Conservation (phyloP, 2,329 filamentous ascomycete genomes). For the Triangularia verruculosa region DNA sequence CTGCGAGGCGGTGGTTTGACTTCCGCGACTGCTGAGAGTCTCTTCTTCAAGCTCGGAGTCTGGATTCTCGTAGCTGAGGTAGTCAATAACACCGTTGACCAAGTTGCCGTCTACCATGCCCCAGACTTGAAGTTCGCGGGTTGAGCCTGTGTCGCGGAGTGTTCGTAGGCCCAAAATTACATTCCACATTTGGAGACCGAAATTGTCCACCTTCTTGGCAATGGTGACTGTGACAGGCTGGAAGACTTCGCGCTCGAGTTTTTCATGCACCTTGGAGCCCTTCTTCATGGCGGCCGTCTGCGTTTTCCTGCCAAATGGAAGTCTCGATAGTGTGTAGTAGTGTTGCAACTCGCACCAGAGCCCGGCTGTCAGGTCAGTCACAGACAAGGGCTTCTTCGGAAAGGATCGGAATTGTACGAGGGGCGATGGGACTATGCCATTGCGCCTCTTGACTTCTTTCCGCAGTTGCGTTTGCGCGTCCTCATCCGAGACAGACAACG, state of each 20-base stretch:
- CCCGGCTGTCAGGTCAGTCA: constrained; percentile 83
- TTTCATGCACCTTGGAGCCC: constrained; percentile 76
- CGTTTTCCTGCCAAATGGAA: constrained; percentile 65
- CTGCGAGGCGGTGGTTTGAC: constrained; percentile 31
- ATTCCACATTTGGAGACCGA: constrained; percentile 86
- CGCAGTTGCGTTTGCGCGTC: neutral
- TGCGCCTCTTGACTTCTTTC: constrained; percentile 27
- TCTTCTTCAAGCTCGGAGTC: constrained; percentile 67
- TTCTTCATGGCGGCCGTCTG: constrained; percentile 79
- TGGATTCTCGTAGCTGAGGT: constrained; percentile 74
- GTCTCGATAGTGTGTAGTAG: constrained; percentile 76
- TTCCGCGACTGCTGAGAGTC: constrained; percentile 39
- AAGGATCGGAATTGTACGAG: constrained; percentile 74
- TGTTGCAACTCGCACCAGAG: constrained; percentile 97
- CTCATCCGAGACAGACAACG: neutral
- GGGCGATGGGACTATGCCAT: constrained; percentile 46
- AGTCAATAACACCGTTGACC: constrained; percentile 87
- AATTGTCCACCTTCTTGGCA: constrained; percentile 72
- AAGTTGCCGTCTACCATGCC: constrained; percentile 77
- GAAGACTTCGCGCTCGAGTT: constrained; percentile 82
- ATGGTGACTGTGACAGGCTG: constrained; percentile 70
- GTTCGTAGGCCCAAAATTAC: constrained; percentile 80
- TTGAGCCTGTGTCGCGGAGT: constrained; percentile 66
- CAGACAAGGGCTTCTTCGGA: constrained; percentile 76
- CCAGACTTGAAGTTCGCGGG: constrained; percentile 80